Evolutionary conservation across 768 basidiomycete species (phyloP).

Genomic region (Zangia roseola): DNA sequence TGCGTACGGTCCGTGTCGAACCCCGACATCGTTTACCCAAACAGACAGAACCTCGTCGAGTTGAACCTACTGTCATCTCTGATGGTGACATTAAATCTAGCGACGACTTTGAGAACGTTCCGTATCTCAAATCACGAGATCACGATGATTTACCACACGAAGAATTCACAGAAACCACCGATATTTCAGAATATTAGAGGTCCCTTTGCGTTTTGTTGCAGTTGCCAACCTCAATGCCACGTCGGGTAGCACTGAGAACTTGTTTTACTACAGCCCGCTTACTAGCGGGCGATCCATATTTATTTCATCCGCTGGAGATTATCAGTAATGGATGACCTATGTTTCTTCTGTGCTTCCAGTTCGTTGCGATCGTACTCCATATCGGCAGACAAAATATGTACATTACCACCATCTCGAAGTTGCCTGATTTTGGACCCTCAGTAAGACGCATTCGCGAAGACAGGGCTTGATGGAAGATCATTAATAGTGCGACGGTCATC

Average conservation of each 20-base stretch:
- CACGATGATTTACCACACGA: conserved; percentile 17
- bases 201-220: conserved; percentile 5
- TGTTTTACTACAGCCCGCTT: conserved; percentile 18
- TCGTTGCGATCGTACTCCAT: not conserved
- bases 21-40: conserved; percentile 24
- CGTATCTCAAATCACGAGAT: conserved; percentile 26
- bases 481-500: not conserved
- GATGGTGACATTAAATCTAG: conserved; percentile 29
- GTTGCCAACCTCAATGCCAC: conserved; percentile 8
- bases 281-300: conserved; percentile 17
- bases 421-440: not conserved
- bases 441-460: not conserved
- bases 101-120: conserved; percentile 26
- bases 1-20: conserved; percentile 36
- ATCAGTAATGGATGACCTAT: conserved; percentile 5
- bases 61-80: conserved; percentile 34
- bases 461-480: not conserved
- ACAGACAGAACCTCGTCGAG: conserved; percentile 30
- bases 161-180: conserved; percentile 25
- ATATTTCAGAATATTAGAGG: conserved; percentile 33
- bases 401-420: not conserved
- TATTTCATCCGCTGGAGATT: conserved; percentile 17
- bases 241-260: conserved; percentile 7
- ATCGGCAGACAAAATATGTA: not conserved
- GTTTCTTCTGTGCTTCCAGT: conserved; percentile 1